Evolutionary conservation across 371 early-diverging fungal genomes (phyloP), one percentile per base, ranked within the genome.

Genomic region (Actinomucor elegans): DNA sequence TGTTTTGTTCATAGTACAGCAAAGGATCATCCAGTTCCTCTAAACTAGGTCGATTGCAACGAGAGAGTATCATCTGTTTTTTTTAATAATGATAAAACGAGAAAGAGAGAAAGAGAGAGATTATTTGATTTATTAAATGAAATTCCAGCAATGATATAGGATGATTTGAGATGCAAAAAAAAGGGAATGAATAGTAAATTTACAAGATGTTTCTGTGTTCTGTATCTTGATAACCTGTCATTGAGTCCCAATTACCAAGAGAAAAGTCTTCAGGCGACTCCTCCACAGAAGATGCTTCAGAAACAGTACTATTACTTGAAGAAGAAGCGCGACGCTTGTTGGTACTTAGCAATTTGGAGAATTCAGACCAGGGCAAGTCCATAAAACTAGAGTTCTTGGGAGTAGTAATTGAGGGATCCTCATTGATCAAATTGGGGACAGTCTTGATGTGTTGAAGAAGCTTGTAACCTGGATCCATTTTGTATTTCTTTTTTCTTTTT

Each of bases 381-480:
- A 61, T 47, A 42, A 66, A 66, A n/a, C 52, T 46, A 17, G 61
- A 51, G 31, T 66, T 61, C 26, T 42, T 43, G 18, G 66, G 66
- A 33, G 66, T 66, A 10, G 23, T 54, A 8, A 46, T 61, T 4
- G 54, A 42, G 21, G 66, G 66, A 10, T 66, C 66, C 33, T 66
- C 66, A 36, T 48, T 61, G 32, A 66, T 44, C 20, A 66, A 40
- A 23, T 66, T 66, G n/a, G 66, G 66, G 6, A 66, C 51, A 7
- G 52, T 57, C 47, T 66, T 66, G 23, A 66, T 23, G 20, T 66
- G 52, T 50, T 61, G 61, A 18, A 66, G 40, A 24, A 57, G 35
- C 33, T 57, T 26, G 15, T 57, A 40, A n/a, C 66, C 66, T 29
- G 66, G 76, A 66, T 76, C 76, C 76, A 76, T 76, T 53, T 57